Percentiles rank a stretch among this genome's conserved stretches.
Conservation (phyloP, 106 monocot species). For the Acorus gramineus region DNA sequence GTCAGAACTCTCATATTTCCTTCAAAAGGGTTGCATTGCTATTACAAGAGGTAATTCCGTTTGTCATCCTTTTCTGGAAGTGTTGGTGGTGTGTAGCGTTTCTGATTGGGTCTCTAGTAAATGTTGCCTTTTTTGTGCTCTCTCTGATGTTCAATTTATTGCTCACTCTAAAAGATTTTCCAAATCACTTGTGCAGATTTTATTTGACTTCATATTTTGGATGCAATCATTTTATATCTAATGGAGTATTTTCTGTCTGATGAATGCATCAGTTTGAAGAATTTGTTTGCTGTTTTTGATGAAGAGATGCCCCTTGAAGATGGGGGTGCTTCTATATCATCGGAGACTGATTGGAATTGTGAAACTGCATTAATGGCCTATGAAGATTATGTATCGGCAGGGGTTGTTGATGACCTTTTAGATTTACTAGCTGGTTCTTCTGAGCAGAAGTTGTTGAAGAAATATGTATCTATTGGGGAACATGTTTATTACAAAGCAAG, state of each 20-base stretch:
- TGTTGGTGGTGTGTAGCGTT: too few species aligned
- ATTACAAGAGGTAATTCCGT: conserved; percentile 51
- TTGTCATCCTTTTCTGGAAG: too few species aligned
- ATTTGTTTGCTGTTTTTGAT: conserved; percentile 43
- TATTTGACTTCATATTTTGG: too few species aligned
- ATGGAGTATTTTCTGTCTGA: too few species aligned
- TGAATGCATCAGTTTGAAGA: conserved; percentile 57
- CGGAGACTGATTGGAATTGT: conserved; percentile 11
- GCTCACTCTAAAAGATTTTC: too few species aligned
- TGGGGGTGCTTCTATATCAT: not conserved
- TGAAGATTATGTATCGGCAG: conserved; percentile 24
- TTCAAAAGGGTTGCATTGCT: conserved; percentile 48
- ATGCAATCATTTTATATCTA: too few species aligned
- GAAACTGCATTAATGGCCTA: conserved; percentile 17
- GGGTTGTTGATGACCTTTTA: conserved; percentile 22
- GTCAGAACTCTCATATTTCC: conserved; percentile 62
- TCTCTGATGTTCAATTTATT: not conserved
- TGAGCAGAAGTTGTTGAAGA: conserved; percentile 27
- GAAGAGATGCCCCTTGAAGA: conserved; percentile 32
- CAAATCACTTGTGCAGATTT: too few species aligned
- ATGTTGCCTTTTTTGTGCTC: too few species aligned
- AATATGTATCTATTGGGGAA: conserved; percentile 48
- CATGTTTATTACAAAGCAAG: conserved; percentile 44
- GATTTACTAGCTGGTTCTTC: conserved; percentile 18
- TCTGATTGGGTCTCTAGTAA: too few species aligned